These are phyloP conservation scores for Rosellinia necatrix DNA, from an alignment of 2,329 filamentous ascomycete genomes.

Conservation along the genomic window DNA sequence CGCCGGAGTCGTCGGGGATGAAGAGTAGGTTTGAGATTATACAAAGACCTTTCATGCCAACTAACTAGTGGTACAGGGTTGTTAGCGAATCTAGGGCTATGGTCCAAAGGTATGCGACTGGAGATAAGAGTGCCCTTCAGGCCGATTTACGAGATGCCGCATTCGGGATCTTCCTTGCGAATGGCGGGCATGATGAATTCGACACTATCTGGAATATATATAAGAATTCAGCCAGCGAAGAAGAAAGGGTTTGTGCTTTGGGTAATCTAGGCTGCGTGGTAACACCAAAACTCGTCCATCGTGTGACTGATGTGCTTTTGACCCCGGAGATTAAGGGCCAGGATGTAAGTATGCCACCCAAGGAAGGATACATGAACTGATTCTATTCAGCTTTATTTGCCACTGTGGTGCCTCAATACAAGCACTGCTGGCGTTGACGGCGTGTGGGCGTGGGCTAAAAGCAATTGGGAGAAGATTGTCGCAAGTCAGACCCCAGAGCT, in stretches of 20 bases:
- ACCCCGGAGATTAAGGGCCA: not conserved
- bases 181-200: not conserved
- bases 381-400: not conserved
- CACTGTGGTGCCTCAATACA: not conserved
- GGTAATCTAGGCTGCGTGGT: not conserved
- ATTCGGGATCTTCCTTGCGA: not conserved
- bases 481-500: not conserved
- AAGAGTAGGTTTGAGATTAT: not conserved
- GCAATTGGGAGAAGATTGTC: too few species aligned
- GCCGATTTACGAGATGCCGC: not conserved
- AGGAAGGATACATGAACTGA: not conserved
- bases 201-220: not conserved
- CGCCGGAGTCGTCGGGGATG: not conserved
- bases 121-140: not conserved
- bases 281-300: not conserved
- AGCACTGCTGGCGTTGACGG: too few species aligned
- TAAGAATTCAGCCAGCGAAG: not conserved
- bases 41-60: not conserved
- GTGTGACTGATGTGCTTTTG: not conserved
- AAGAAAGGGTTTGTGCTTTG: not conserved
- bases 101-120: not conserved
- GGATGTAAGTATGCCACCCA: not conserved
- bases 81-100: not conserved
- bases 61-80: not conserved
- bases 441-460: too few species aligned